These are phyloP conservation scores for Mortierella hygrophila DNA, from an alignment of 192 early-diverging fungal species.

Conservation along the genomic window DNA sequence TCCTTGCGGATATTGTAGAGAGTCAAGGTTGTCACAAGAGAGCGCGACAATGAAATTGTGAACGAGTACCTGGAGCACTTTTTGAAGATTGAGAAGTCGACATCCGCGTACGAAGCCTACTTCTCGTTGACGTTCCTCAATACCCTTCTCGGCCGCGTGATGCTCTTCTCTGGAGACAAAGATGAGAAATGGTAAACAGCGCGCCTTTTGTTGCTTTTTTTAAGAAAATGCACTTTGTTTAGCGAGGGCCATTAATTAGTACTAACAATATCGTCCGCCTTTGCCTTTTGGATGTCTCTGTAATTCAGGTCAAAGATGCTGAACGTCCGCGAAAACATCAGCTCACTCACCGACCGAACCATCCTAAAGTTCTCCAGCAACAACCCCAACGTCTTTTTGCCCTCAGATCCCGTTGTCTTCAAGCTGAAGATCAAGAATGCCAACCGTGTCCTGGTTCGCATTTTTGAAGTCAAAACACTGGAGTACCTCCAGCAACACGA, in stretches of 20 bases:
- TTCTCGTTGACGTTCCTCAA: constrained; percentile 25
- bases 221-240: not conserved
- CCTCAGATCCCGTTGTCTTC: constrained; percentile 50
- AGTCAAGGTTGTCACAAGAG: constrained; percentile 16
- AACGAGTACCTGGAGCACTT: constrained; percentile 34
- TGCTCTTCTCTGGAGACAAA: constrained; percentile 35
- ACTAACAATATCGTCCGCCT: not conserved
- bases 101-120: constrained; percentile 20
- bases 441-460: constrained; percentile 48
- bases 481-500: constrained; percentile 53
- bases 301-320: constrained; percentile 30
- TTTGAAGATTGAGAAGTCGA: constrained; percentile 19
- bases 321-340: not conserved
- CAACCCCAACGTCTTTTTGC: constrained; percentile 29
- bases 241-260: not conserved
- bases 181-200: constrained; percentile 40
- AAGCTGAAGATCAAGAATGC: constrained; percentile 59
- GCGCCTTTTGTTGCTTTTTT: not conserved
- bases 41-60: constrained; percentile 19
- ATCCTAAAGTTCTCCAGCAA: constrained; percentile 32
- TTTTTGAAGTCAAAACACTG: constrained; percentile 59
- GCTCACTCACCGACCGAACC: constrained; percentile 19
- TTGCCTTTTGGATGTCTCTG: not conserved
- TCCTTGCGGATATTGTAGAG: constrained; percentile 8
- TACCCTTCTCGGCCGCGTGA: constrained; percentile 18